phyloP scores from a whole-genome alignment of 73 alveolate genomes.

The Uronychia setigera region DNA sequence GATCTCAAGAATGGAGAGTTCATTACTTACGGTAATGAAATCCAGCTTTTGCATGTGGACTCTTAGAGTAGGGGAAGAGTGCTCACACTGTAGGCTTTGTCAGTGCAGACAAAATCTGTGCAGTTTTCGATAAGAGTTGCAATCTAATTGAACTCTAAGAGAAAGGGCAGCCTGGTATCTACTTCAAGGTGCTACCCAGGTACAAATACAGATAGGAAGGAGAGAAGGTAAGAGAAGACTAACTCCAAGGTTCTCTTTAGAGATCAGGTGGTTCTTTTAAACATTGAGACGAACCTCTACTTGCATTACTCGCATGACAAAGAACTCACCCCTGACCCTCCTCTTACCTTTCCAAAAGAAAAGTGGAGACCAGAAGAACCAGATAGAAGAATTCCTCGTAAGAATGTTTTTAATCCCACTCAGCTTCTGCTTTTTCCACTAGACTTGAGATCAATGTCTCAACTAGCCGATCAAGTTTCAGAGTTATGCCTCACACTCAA shows the following conservation, averaged over 20 bases:
- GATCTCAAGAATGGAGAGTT: conserved; percentile 29
- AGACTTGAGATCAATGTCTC: conserved; percentile 24
- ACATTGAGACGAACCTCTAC: conserved; percentile 41
- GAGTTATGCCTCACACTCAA: conserved; percentile 12
- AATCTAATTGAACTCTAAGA: conserved; percentile 35
- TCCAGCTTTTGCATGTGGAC: conserved; percentile 35
- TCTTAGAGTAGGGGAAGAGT: conserved; percentile 12
- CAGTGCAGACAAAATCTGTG: conserved; percentile 38
- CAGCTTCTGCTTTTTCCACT: conserved; percentile 1
- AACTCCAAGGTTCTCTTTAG: conserved; percentile 40
- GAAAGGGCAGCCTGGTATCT: conserved; percentile 21
- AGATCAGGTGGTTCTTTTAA: conserved; percentile 57
- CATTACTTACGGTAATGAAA: conserved; percentile 41
- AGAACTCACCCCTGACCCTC: background rate
- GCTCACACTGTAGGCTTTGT: conserved; percentile 16
- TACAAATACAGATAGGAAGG: conserved; percentile 75
- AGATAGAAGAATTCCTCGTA: conserved; percentile 37
- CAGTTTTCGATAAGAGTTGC: conserved; percentile 46
- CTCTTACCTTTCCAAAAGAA: conserved; percentile 29
- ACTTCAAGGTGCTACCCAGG: conserved; percentile 64
- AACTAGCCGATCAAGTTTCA: conserved; percentile 22
- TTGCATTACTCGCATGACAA: conserved; percentile 43
- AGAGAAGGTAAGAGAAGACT: conserved; percentile 35
- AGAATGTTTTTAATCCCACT: conserved; percentile 10
- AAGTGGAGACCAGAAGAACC: conserved; percentile 35